Conservation (phyloP, 1,284 basidiomycete species). For the Ustanciosporium gigantosporum region DNA sequence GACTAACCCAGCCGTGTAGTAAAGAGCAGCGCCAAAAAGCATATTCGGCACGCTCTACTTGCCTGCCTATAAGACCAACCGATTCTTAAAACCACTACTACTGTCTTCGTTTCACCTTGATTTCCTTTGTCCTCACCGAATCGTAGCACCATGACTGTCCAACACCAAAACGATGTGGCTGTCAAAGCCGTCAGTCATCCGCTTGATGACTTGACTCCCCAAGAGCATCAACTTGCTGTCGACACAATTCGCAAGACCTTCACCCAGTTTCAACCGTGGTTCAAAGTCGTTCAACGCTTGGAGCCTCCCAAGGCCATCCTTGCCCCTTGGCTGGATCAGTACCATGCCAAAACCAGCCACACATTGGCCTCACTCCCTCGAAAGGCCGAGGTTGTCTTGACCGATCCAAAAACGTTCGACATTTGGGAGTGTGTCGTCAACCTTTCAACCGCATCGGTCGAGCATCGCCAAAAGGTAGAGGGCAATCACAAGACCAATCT, state of each 20-base stretch:
- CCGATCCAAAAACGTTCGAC: conserved; percentile 13
- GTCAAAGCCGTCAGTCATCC: too few species aligned
- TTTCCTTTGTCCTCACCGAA: too few species aligned
- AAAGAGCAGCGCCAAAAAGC: too few species aligned
- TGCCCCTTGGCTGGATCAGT: conserved; percentile 28
- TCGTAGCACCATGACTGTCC: too few species aligned
- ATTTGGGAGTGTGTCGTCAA: conserved; percentile 19
- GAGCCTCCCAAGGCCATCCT: conserved; percentile 29
- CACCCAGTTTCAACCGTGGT: conserved; percentile 18
- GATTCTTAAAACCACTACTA: too few species aligned
- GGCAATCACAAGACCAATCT: conserved; percentile 19
- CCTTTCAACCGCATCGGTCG: conserved; percentile 7
- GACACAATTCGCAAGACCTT: conserved; percentile 8
- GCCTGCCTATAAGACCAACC: too few species aligned
- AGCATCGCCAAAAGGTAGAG: conserved; percentile 10
- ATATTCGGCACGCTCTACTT: too few species aligned
- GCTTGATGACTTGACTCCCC: conserved; percentile 19
- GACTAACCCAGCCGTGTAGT: too few species aligned
- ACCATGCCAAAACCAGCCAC: conserved; percentile 8
- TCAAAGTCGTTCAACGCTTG: conserved; percentile 26
- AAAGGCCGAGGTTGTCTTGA: conserved; percentile 20
- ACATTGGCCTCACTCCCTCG: conserved; percentile 8
- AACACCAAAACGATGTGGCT: too few species aligned
- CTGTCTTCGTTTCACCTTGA: too few species aligned
- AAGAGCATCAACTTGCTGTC: conserved; percentile 18